These are phyloP conservation scores for Crucihimalaya himalaica DNA, from an alignment of 345 rosid species.

Conservation along the genomic window DNA sequence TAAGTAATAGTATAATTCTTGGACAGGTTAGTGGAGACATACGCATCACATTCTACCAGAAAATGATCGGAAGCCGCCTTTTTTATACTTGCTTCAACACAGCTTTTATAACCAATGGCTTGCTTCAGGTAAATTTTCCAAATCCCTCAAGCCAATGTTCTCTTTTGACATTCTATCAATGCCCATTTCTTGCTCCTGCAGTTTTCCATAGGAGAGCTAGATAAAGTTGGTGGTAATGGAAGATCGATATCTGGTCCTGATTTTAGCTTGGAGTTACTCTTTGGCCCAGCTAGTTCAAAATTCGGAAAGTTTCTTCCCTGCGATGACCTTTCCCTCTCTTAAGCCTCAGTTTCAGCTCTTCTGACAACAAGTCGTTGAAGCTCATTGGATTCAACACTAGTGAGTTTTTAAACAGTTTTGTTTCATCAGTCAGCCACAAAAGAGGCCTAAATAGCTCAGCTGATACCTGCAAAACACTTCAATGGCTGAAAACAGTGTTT, in stretches of 20 bases:
- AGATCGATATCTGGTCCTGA: constrained; percentile 70
- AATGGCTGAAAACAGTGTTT: background rate
- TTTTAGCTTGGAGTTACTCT: constrained; percentile 83
- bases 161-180: constrained; percentile 16
- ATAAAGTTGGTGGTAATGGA: constrained; percentile 75
- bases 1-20: background rate
- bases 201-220: constrained; percentile 66
- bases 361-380: background rate
- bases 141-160: background rate
- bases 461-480: constrained; percentile 29
- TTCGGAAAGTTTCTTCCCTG: constrained; percentile 30
- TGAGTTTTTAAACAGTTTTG: background rate
- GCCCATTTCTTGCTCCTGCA: constrained; percentile 32
- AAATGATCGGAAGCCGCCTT: constrained; percentile 85
- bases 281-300: constrained; percentile 70
- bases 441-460: constrained; percentile 21
- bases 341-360: constrained; percentile 7
- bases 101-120: constrained; percentile 72
- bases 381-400: background rate
- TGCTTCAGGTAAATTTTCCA: constrained; percentile 65
- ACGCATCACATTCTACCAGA: constrained; percentile 79
- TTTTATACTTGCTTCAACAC: constrained; percentile 92
- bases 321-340: constrained; percentile 20
- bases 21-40: constrained; percentile 74
- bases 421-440: constrained; percentile 18